Base-by-base conservation (phyloP, 805 yeast species). In the Torulaspora quercuum region DNA sequence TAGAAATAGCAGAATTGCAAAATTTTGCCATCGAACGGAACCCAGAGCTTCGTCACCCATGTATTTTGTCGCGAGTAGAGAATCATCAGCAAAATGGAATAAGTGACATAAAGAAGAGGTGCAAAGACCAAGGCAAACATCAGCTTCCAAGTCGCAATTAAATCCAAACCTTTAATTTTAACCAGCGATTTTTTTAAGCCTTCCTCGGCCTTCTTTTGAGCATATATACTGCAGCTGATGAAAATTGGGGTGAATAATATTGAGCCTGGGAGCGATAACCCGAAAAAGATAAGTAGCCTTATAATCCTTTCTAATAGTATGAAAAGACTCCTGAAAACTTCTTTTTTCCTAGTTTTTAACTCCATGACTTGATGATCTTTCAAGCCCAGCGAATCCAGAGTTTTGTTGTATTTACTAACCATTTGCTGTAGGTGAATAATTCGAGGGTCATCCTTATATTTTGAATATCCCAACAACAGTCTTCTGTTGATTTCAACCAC, bases 81-180 rank as follows among this genome's bases (percentile, higher is more conserved):
- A 41, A 53, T 56, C n/a, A 74, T 59, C 29, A 55, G 39, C 10
- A 63, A 32, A 5, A 68, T 15, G 0, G 96, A 86, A 53, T 89
- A 92, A 29, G 82, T 68, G 35, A 79, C 75, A 64, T 89, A 90
- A 8, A 90, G 65, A 7, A 85, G 53, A 3, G 98, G 98, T 0
- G 96, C 92, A 42, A 86, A 65, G 1, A 86, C 82, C 64, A 90
- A 71, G 11, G 90, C 79, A 15, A 89, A 85, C 42, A 89, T 70
- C 29, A 90, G 76, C 61, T 90, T 90, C 98, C 98, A 90, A 2
- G 97, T 86, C 2, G 97, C 97, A 37, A 90, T 69, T 25, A 90
- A 94, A 59, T 90, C 98, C 33, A 76, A 77, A 9, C 95, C 97
- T 57, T 80, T 79, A 45, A 90, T 80, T 57, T 90, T 90, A 11